Percentiles rank a stretch among this genome's conserved stretches.
Conservation (phyloP, 179 eudicot genomes). For the Amaranthus tricolor region DNA sequence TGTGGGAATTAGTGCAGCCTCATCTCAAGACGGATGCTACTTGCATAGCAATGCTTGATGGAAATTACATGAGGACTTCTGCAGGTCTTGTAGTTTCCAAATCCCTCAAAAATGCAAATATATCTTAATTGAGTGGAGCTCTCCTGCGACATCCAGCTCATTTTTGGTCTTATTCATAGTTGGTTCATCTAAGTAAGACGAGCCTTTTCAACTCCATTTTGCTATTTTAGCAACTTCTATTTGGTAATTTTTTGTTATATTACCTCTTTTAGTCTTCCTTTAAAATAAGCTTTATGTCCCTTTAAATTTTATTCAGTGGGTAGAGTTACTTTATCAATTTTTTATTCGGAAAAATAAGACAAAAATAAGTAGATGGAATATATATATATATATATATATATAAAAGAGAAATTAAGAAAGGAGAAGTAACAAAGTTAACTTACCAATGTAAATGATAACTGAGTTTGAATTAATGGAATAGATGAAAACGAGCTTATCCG, state of each 20-base stretch:
- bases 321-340: too few species aligned
- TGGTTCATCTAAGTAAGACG: neutral
- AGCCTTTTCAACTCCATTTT: neutral
- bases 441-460: too few species aligned
- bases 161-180: neutral
- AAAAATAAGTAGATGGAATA: too few species aligned
- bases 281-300: too few species aligned
- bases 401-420: too few species aligned
- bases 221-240: neutral
- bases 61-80: constrained; percentile 63
- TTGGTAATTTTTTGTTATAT: neutral
- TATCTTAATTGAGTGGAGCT: constrained; percentile 42
- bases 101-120: constrained; percentile 70
- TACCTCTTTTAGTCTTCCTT: neutral
- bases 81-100: constrained; percentile 60
- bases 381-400: too few species aligned
- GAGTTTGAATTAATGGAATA: too few species aligned
- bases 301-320: too few species aligned
- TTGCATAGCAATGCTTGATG: constrained; percentile 59
- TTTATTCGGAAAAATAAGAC: too few species aligned
- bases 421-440: too few species aligned
- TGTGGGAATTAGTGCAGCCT: constrained; percentile 92
- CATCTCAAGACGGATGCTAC: constrained; percentile 76
- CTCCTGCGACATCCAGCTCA: neutral
- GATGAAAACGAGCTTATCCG: too few species aligned